A percentile compares a stretch with the other conserved stretches of the same genome.
Evolutionary conservation across 257 asterid genomes (phyloP).

Genomic region (Datura wrightii): DNA sequence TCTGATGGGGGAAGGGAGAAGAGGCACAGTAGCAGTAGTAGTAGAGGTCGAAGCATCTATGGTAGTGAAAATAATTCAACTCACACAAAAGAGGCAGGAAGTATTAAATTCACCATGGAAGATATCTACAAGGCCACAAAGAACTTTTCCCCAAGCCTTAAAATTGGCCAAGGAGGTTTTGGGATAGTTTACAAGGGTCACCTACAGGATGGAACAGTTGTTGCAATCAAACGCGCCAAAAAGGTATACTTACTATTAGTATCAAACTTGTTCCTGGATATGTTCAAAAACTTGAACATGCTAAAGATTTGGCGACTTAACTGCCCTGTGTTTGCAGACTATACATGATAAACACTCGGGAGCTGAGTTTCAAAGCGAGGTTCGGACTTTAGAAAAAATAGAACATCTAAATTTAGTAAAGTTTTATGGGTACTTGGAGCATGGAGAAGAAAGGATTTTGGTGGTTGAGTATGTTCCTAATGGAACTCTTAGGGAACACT

Average conservation of each 20-base stretch:
- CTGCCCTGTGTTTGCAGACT: constrained; percentile 51
- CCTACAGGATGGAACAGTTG: constrained; percentile 75
- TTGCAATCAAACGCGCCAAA: constrained; percentile 94
- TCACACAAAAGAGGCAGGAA: constrained; percentile 53
- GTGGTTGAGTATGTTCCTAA: constrained; percentile 90
- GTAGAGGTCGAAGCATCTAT: constrained; percentile 51
- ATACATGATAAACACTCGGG: constrained; percentile 73
- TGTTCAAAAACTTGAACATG: constrained; percentile 4
- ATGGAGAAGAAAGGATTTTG: constrained; percentile 79
- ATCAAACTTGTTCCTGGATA: constrained; percentile 2
- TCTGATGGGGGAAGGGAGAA: constrained; percentile 56
- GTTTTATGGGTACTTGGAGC: constrained; percentile 81
- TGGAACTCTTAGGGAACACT: constrained; percentile 90
- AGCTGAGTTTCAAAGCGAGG: constrained; percentile 77
- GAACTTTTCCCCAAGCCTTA: constrained; percentile 80
- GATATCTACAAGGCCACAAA: constrained; percentile 80
- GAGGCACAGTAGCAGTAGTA: constrained; percentile 54
- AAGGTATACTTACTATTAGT: constrained; percentile 52
- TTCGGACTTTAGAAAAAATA: constrained; percentile 68
- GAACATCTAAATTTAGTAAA: constrained; percentile 88
- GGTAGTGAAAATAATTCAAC: constrained; percentile 62
- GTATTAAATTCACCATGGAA: constrained; percentile 62
- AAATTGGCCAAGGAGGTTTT: constrained; percentile 97
- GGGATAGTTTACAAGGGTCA: constrained; percentile 91
- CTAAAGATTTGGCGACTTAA: constrained; percentile 18